Conservation (phyloP, 192 early-diverging fungal genomes). For the Phlyctochytrium bullatum region DNA sequence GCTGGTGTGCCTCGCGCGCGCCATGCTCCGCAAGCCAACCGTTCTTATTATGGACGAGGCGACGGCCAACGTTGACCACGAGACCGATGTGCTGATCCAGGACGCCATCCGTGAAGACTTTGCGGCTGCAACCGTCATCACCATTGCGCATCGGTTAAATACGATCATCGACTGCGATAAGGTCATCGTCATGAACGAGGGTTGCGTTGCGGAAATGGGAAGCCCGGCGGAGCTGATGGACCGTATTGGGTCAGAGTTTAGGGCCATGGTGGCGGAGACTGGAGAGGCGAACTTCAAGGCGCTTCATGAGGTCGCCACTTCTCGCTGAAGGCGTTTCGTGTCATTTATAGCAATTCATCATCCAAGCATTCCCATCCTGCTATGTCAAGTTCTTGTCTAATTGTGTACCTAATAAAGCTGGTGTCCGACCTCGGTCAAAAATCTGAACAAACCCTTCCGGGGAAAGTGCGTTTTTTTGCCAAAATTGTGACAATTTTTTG, state of each 20-base stretch:
- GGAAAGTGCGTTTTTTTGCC: too few species aligned
- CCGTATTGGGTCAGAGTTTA: conserved; percentile 25
- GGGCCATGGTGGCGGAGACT: conserved; percentile 40
- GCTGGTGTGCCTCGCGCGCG: conserved; percentile 55
- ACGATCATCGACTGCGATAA: conserved; percentile 49
- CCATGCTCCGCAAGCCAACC: conserved; percentile 43
- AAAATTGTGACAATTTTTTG: too few species aligned
- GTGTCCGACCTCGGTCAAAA: too few species aligned
- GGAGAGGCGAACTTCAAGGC: conserved; percentile 36
- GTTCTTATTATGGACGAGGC: conserved; percentile 53
- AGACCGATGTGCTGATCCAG: conserved; percentile 20
- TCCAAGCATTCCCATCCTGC: too few species aligned
- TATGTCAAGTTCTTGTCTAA: too few species aligned
- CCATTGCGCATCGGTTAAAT: conserved; percentile 40
- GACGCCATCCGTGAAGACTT: background rate
- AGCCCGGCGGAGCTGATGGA: conserved; percentile 48
- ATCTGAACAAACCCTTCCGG: too few species aligned
- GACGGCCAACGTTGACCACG: conserved; percentile 38
- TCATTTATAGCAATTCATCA: too few species aligned
- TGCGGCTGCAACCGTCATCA: too few species aligned
- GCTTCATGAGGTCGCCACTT: too few species aligned
- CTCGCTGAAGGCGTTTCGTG: too few species aligned
- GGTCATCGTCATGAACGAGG: conserved; percentile 47
- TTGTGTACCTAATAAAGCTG: too few species aligned
- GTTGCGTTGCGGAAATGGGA: conserved; percentile 48